Conservation (phyloP, 192 early-diverging fungal species). For the Allomyces macrogynus region DNA sequence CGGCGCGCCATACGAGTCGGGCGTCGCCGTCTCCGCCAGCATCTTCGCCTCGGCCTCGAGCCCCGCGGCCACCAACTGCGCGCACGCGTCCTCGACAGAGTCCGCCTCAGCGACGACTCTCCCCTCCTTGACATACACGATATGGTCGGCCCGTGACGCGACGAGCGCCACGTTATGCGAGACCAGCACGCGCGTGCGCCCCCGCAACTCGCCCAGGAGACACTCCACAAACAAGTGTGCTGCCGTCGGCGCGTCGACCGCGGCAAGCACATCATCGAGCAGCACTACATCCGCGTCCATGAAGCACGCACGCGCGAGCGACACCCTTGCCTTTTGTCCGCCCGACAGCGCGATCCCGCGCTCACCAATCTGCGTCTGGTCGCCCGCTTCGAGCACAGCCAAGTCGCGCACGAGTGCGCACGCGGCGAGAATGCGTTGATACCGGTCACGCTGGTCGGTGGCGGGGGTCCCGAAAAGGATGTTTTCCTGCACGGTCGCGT, state of each 20-base stretch:
- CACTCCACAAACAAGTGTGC: conserved; percentile 61
- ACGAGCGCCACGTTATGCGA: conserved; percentile 63
- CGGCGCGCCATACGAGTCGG: background rate
- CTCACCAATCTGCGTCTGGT: conserved; percentile 75
- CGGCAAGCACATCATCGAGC: conserved; percentile 77
- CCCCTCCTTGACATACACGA: conserved; percentile 46
- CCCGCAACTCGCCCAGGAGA: conserved; percentile 50
- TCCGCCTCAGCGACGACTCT: conserved; percentile 12
- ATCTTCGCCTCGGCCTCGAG: background rate
- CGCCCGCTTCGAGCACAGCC: conserved; percentile 61
- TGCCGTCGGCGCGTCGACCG: conserved; percentile 83
- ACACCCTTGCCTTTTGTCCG: conserved; percentile 72
- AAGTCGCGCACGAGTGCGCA: conserved; percentile 79
- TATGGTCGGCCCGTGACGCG: conserved; percentile 20
- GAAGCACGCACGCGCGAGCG: conserved; percentile 74
- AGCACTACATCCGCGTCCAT: conserved; percentile 44
- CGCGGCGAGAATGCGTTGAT: conserved; percentile 48
- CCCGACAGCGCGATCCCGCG: conserved; percentile 66
- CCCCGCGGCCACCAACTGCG: background rate
- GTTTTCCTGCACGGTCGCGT: conserved; percentile 57
- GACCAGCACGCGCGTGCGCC: conserved; percentile 71
- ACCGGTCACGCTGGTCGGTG: conserved; percentile 24
- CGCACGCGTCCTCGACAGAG: background rate
- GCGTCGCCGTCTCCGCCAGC: background rate
- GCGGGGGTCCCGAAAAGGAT: conserved; percentile 23